phyloP scores from a whole-genome alignment of 208 protist species.

The Entamoeba histolytica region DNA sequence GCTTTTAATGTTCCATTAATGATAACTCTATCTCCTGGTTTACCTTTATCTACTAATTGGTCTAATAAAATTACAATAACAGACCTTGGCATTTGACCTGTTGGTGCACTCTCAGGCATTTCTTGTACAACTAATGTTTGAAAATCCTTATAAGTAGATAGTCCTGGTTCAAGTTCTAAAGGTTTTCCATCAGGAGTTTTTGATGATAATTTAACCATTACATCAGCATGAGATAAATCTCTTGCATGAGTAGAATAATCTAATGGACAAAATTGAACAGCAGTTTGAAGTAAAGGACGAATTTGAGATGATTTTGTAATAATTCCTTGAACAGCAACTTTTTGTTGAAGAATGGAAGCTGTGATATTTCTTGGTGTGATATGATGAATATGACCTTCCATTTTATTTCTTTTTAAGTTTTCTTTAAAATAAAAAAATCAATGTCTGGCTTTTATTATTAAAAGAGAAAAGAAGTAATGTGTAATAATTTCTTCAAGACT shows the following conservation, averaged over 20 bases:
- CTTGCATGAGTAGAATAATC: background rate
- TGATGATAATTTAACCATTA: background rate
- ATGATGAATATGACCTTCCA: background rate
- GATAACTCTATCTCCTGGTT: background rate
- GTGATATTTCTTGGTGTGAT: background rate
- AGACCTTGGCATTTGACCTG: background rate
- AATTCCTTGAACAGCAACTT: background rate
- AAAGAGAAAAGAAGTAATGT: too few species aligned
- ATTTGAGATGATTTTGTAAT: background rate
- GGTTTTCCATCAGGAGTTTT: slow-evolving; percentile 37
- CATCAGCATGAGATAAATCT: background rate
- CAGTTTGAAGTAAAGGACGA: background rate
- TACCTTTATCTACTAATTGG: background rate
- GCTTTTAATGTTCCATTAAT: background rate
- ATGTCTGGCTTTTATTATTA: too few species aligned
- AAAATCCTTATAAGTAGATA: slow-evolving; percentile 60
- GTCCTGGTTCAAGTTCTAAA: slow-evolving; percentile 59
- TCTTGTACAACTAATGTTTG: background rate
- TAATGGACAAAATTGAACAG: background rate
- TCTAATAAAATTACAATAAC: background rate
- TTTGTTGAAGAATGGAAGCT: background rate
- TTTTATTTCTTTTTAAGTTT: background rate
- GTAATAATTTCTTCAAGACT: too few species aligned
- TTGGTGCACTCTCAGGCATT: background rate
- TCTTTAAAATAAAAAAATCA: background rate